phyloP scores from a whole-genome alignment of 306 rosid species.

The Citrullus colocynthis region DNA sequence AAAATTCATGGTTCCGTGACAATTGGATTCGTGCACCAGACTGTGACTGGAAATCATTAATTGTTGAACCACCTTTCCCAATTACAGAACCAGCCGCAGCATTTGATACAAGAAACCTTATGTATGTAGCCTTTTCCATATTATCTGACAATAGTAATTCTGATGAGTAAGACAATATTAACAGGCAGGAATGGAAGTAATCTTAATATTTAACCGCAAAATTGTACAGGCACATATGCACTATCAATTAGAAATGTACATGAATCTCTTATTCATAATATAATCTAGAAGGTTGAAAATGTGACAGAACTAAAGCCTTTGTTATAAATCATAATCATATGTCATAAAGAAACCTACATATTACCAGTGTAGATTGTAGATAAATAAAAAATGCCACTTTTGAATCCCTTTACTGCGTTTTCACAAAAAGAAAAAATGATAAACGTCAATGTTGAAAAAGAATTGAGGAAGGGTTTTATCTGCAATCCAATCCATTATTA shows the following conservation, averaged over 20 bases:
- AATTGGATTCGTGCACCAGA: slow-evolving; percentile 98
- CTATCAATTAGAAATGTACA: not conserved
- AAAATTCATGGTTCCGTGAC: slow-evolving; percentile 93
- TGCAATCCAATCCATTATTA: not conserved
- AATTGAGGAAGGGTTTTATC: not conserved
- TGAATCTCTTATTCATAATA: not conserved
- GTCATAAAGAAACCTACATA: not conserved
- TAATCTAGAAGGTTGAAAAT: not conserved
- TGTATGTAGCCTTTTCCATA: slow-evolving; percentile 70
- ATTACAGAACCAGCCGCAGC: slow-evolving; percentile 99
- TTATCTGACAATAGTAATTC: slow-evolving; percentile 44
- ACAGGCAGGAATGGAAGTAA: not conserved
- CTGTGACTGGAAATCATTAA: slow-evolving; percentile 92
- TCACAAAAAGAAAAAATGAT: not conserved
- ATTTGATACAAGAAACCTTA: slow-evolving; percentile 91
- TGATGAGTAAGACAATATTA: not conserved
- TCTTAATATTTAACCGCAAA: slow-evolving; percentile 8
- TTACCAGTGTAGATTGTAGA: not conserved
- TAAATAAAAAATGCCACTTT: not conserved
- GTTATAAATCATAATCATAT: not conserved
- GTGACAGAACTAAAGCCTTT: not conserved
- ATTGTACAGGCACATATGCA: not conserved
- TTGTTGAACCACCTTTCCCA: slow-evolving; percentile 99
- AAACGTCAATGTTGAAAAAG: not conserved
- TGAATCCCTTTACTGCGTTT: not conserved